phyloP scores from a whole-genome alignment of 1,284 basidiomycete species.

The Trichosporon sp. region DNA sequence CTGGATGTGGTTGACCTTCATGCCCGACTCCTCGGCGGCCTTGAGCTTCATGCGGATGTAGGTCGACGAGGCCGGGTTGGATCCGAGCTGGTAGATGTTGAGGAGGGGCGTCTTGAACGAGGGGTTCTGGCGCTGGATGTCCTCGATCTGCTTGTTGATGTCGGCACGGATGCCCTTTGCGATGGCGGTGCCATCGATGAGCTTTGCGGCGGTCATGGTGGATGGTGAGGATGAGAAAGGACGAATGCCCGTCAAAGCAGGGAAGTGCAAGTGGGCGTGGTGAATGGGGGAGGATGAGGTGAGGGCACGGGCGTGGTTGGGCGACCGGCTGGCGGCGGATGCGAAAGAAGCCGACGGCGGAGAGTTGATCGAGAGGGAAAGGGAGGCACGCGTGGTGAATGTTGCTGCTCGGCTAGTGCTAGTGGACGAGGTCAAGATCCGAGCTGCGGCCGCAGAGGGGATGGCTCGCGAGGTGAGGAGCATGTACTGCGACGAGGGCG shows the following conservation, averaged over 20 bases:
- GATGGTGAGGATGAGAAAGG: slow-evolving; percentile 5
- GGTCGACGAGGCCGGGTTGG: slow-evolving; percentile 78
- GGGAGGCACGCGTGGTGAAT: background rate
- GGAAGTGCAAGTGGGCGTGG: background rate
- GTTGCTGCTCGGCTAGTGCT: background rate
- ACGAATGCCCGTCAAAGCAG: no score
- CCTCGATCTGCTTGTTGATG: slow-evolving; percentile 62
- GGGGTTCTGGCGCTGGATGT: slow-evolving; percentile 58
- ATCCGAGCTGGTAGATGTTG: slow-evolving; percentile 90
- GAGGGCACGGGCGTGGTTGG: background rate
- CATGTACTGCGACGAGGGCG: background rate
- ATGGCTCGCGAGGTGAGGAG: background rate
- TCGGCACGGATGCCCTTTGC: slow-evolving; percentile 80
- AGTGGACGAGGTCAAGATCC: background rate
- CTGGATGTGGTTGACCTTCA: slow-evolving; percentile 75
- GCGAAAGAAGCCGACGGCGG: background rate
- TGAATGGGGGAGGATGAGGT: background rate
- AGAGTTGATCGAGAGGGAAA: background rate
- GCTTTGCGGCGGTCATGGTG: slow-evolving; percentile 47
- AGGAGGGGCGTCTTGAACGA: slow-evolving; percentile 79
- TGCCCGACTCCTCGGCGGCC: slow-evolving; percentile 91
- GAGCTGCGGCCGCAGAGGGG: background rate
- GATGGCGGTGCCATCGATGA: slow-evolving; percentile 82
- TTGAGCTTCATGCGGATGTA: slow-evolving; percentile 99
- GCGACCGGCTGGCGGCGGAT: background rate